These are phyloP conservation scores for Isatis lusitanica DNA, from an alignment of 441 rosid genomes.

Conservation along the genomic window DNA sequence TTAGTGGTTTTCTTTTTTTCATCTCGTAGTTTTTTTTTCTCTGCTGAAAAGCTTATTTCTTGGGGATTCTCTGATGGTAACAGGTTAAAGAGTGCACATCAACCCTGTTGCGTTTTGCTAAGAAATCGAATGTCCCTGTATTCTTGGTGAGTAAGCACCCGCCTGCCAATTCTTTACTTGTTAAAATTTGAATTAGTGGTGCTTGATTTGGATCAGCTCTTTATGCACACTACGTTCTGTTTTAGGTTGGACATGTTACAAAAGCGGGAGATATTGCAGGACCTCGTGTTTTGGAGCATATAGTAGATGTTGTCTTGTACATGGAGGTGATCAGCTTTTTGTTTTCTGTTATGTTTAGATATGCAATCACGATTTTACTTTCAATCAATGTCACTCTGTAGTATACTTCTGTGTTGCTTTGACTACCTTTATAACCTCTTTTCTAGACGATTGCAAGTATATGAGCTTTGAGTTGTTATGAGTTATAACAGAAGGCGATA, in stretches of 20 bases:
- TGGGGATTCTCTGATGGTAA: constrained; percentile 22
- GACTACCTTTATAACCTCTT: not conserved
- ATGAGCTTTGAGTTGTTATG: constrained; percentile 6
- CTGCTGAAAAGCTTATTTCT: not conserved
- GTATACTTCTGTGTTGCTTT: constrained; percentile 8
- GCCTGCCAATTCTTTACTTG: not conserved
- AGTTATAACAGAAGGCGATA: not conserved
- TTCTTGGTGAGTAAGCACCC: constrained; percentile 63
- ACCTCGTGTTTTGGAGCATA: constrained; percentile 97
- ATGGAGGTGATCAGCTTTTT: constrained; percentile 74
- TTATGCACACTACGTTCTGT: constrained; percentile 23
- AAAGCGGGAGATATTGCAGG: constrained; percentile 96
- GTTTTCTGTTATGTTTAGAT: constrained; percentile 15
- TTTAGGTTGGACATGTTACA: constrained; percentile 90
- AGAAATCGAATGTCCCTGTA: constrained; percentile 78
- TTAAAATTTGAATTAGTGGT: not conserved
- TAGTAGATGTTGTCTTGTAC: constrained; percentile 93
- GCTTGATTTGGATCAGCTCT: constrained; percentile 1
- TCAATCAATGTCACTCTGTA: not conserved
- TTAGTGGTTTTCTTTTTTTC: too few relatives aligned
- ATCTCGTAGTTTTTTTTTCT: not conserved
- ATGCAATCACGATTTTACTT: not conserved
- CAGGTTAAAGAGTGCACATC: constrained; percentile 96
- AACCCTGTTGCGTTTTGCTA: constrained; percentile 84
- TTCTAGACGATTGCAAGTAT: not conserved